Evolutionary conservation across 805 yeast genomes (phyloP), one percentile per base, ranked within the genome.

Genomic region (Cyberlindnera nakhonratchasimensis): DNA sequence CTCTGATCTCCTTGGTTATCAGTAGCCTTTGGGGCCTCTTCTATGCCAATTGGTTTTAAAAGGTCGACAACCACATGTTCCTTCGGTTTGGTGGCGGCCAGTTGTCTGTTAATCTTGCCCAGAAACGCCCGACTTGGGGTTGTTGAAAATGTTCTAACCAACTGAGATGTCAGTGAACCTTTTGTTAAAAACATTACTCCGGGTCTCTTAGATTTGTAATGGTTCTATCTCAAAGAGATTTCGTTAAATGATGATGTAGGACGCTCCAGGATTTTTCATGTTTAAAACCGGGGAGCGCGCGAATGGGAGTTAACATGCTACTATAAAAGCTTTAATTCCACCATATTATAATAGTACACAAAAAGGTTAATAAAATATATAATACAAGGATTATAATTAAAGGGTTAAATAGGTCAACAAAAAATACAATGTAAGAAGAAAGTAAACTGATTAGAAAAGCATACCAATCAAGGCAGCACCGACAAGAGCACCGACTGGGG

Each of bases 1-100:
- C 74, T 63, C 13, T 57, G 52, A 46, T 72, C 76, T 11, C 74
- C 77, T 16, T 58, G 55, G 24, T 68, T 63, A 43, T 72, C 75
- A 1, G 53, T 46, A 0, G 59, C 56, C 3, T 47, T 43, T 17
- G 81, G 80, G 21, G 67, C 61, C 1, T 47, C 44, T 7, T 31
- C 32, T 14, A 67, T 51, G 2, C 84, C 84, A 22, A 77, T 62
- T 7, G 83, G 82, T 43, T 61, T 64, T n/a, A 54, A 52, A 24
- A 76, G 50, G 21, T 59, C 57, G 18, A 53, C 53, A 5, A 65
- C 65, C 4, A 55, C 59, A 46, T 59, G 63, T 21, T 63, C 62
- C 38, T 61, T 62, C 9, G 71, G 69, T 21, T 64, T 62, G 3
- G 69, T 62, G 32, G 64, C 65, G 8, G 63, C 59, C 5, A 65